Base-by-base conservation (phyloP, 1,284 basidiomycete species). In the Ustilago curta region DNA sequence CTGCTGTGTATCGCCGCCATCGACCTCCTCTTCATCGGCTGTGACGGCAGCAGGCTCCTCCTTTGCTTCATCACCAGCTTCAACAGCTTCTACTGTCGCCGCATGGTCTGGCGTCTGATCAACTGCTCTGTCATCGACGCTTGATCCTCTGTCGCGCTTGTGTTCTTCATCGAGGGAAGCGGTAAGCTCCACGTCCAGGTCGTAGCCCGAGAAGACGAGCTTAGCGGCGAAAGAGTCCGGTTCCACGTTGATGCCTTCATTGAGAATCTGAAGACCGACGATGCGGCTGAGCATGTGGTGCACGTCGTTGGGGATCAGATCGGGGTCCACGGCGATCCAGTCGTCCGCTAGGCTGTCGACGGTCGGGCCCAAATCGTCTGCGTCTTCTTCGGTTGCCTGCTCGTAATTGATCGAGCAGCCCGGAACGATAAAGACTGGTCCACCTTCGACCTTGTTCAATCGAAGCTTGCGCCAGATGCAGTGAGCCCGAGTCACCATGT, bases 251-350 rank as follows among this genome's bases (percentile, higher is more conserved):
- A 70, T 70, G 9, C 69, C 66, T 43, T 77, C 75, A 14, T 60
- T 59, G 18, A 77, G 57, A 21, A 77, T 70, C 21, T 70, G 63
- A 14, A 77, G 44, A 27, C 75, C 71, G 16, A 77, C 57, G 51
- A 77, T 65, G 44, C 75, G 71, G 52, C 71, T 74, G 35, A 77
- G 75, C 40, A 44, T 55, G 50, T 77, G 70, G 47, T 63, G 63
- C 1, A 77, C 52, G 48, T 77, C 68, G 12, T 44, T 40, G 18
- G 75, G 70, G 12, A 77, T 68, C 3, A 70, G 42, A 19, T 77
- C 70, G 8, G 70, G 67, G 35, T 75, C 63, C n/a, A 77, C 69
- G 25, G 64, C 67, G 32, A 74, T 42, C 71, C 67, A 70, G 49
- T 68, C 49, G 29, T 69, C 66, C 23, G 67, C 49, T 14, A 60